Evolutionary conservation across 2,329 filamentous ascomycete genomes (phyloP), one percentile per base, ranked within the genome.

Genomic region (Penicillium olsonii): DNA sequence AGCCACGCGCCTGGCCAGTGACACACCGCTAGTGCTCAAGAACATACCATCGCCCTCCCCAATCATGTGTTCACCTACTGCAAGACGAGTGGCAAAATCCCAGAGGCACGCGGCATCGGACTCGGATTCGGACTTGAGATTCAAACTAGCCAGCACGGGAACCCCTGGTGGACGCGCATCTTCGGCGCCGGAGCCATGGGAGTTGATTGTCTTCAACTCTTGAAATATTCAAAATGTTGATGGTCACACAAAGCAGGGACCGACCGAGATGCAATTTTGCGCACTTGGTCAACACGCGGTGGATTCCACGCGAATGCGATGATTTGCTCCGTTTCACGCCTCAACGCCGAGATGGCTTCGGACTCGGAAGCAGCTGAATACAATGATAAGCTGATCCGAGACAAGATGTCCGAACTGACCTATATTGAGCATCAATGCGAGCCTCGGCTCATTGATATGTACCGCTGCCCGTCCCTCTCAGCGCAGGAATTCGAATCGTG

Each of bases 101-200:
- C 4, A 8, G 2, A 26, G 12, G 19, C 26, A 15, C 14, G 15
- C 45, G 42, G 40, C 18, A 10, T 55, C 54, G 54, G 54, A 55
- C 33, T 57, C 54, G 52, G 54, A 50, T 19, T 53, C 54, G 46
- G 52, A 11, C 26, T 50, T 48, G 15, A 37, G 12, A 45, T 48
- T 17, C 37, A 37, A 39, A 46, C 43, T 27, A 20, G 24, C 11
- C 7, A 18, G 37, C 33, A 20, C 37, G 22, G 17, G 17, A 50
- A 19, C 2, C 19, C n/a, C 31, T 27, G 26, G 40, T 17, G 18
- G 22, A 9, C 38, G 18, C 17, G 7, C 12, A 29, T 7, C 27
- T 18, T 14, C 3, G 24, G 20, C n/a, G n/a, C 26, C n/a, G 26
- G 34, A 41, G 33, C 50, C 37, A 18, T 29, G 18, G 37, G 12